A percentile compares a stretch with the other conserved stretches of the same genome.
These are phyloP conservation scores for Spergularia azorica DNA, from an alignment of 179 eudicot genomes.

Conservation along the genomic window DNA sequence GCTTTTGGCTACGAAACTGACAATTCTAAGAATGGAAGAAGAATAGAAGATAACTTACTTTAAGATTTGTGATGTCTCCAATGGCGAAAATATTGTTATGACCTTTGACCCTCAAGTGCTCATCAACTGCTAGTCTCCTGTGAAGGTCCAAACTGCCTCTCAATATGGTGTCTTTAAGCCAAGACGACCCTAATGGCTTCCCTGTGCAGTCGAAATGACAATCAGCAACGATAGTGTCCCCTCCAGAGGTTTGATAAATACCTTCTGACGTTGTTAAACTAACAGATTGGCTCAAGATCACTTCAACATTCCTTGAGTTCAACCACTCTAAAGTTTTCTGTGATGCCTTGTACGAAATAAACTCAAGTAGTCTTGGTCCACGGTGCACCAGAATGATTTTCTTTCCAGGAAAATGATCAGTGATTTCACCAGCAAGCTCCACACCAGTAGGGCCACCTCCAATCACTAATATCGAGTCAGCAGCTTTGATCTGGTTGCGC, in stretches of 20 bases:
- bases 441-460: conserved; percentile 85
- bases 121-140: conserved; percentile 58
- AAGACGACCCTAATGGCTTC: conserved; percentile 53
- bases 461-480: conserved; percentile 50
- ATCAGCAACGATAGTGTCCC: conserved; percentile 56
- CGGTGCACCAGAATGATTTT: conserved; percentile 62
- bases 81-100: conserved; percentile 56
- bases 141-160: conserved; percentile 47
- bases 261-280: conserved; percentile 43
- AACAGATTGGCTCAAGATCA: conserved; percentile 54
- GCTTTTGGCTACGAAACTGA: background rate
- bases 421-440: conserved; percentile 70
- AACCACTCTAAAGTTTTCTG: conserved; percentile 62
- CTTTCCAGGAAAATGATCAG: conserved; percentile 53
- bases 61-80: conserved; percentile 68
- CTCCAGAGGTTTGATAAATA: conserved; percentile 54
- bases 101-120: conserved; percentile 57
- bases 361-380: conserved; percentile 64
- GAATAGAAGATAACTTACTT: conserved; percentile 39
- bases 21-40: background rate
- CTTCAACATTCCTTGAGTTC: conserved; percentile 55
- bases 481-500: conserved; percentile 41
- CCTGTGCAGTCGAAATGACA: conserved; percentile 61
- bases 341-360: conserved; percentile 58
- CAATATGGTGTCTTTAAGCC: conserved; percentile 60